phyloP scores from a whole-genome alignment of 495 filamentous ascomycete species.

The Annulohypoxylon bovei region DNA sequence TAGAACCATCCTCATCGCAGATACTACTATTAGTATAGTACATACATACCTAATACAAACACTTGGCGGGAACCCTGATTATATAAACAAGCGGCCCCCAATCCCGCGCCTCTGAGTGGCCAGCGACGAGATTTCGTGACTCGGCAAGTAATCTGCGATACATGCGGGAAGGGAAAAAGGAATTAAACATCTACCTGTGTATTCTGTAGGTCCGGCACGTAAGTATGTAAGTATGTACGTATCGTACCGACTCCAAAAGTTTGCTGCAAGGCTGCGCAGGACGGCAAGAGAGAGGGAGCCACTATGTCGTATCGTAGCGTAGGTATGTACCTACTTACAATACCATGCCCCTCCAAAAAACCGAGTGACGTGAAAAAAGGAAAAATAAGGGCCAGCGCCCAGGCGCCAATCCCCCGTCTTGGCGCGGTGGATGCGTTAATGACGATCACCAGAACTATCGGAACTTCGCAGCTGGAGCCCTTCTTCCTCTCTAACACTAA shows the following conservation, averaged over 20 bases:
- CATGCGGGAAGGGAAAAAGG: slow-evolving; percentile 1
- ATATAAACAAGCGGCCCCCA: background rate
- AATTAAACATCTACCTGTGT: background rate
- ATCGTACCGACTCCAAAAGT: too few species aligned
- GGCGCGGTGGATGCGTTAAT: slow-evolving; percentile 41
- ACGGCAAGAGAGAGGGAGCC: background rate
- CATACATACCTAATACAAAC: background rate
- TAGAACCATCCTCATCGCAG: background rate
- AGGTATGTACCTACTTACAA: too few species aligned
- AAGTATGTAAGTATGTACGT: background rate
- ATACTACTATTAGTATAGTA: background rate
- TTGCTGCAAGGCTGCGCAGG: slow-evolving; percentile 8
- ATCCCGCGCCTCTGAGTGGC: background rate
- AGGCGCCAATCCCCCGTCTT: slow-evolving; percentile 25
- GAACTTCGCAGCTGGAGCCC: slow-evolving; percentile 40
- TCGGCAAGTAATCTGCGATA: slow-evolving; percentile 22
- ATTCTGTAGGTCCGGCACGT: background rate
- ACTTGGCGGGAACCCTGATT: slow-evolving; percentile 4
- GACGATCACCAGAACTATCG: slow-evolving; percentile 50
- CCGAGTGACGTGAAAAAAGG: background rate
- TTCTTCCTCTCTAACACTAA: slow-evolving; percentile 17
- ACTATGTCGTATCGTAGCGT: background rate
- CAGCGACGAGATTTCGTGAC: slow-evolving; percentile 11
- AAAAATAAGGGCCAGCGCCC: background rate
- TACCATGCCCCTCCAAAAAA: too few species aligned